Percentiles rank a stretch among this genome's conserved stretches.
Evolutionary conservation across 192 early-diverging fungal species (phyloP).

Genomic region (Gamsiella multidivaricata): DNA sequence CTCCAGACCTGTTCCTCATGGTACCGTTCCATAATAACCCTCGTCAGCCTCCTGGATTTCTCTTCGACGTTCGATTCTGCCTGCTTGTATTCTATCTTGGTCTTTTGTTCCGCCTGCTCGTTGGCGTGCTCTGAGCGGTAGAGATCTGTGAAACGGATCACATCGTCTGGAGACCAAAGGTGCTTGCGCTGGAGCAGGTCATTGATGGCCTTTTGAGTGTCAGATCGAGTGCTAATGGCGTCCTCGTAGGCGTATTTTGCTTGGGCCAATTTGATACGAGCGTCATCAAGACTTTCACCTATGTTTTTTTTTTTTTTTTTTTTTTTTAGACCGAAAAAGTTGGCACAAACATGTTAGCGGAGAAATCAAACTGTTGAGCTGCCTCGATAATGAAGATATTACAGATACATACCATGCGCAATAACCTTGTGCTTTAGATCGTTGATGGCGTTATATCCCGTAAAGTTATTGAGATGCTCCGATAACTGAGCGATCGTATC

Average conservation of each 20-base stretch:
- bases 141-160: slow-evolving; percentile 78
- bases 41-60: slow-evolving; percentile 70
- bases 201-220: slow-evolving; percentile 81
- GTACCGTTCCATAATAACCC: slow-evolving; percentile 79
- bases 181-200: slow-evolving; percentile 82
- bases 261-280: slow-evolving; percentile 28
- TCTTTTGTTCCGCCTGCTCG: slow-evolving; percentile 59
- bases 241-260: slow-evolving; percentile 68
- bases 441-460: slow-evolving; percentile 77
- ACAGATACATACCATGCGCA: slow-evolving; percentile 55
- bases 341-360: too few relatives aligned
- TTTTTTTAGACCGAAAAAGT: too few relatives aligned
- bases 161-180: slow-evolving; percentile 78
- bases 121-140: slow-evolving; percentile 78
- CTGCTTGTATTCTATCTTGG: slow-evolving; percentile 61
- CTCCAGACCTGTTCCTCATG: slow-evolving; percentile 90
- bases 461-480: slow-evolving; percentile 72
- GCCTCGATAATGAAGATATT: background rate
- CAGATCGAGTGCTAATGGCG: slow-evolving; percentile 65
- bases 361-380: too few relatives aligned
- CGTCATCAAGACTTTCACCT: slow-evolving; percentile 38
- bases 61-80: slow-evolving; percentile 72
- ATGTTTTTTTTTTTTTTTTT: too few relatives aligned
- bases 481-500: slow-evolving; percentile 38
- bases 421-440: slow-evolving; percentile 73